Percentiles rank a stretch among this genome's conserved stretches.
phyloP scores from a whole-genome alignment of 352 stramenopile genomes.

The Thraustotheca clavata region DNA sequence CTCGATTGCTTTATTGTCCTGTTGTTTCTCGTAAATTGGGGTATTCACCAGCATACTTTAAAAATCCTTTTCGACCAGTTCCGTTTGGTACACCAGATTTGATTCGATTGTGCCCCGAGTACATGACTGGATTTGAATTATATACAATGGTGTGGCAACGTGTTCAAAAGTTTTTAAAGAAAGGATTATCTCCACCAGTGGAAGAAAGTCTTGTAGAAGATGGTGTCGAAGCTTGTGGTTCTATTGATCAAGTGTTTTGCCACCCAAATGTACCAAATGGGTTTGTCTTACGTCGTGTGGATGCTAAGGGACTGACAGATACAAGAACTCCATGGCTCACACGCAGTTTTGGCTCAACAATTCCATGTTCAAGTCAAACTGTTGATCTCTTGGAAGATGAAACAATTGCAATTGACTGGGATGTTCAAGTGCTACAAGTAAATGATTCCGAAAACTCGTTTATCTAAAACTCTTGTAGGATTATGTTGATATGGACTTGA shows the following conservation, averaged over 20 bases:
- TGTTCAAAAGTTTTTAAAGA: conserved; percentile 64
- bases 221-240: conserved; percentile 20
- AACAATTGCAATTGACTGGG: conserved; percentile 82
- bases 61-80: conserved; percentile 79
- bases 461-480: conserved; percentile 27
- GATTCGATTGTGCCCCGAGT: conserved; percentile 75
- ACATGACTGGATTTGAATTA: conserved; percentile 66
- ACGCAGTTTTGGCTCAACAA: conserved; percentile 69
- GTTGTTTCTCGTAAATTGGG: conserved; percentile 78
- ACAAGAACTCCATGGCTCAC: conserved; percentile 68
- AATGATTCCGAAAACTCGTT: neutral
- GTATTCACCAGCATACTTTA: conserved; percentile 84
- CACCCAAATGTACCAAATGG: conserved; percentile 22
- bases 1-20: conserved; percentile 67
- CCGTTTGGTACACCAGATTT: conserved; percentile 82
- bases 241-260: conserved; percentile 76
- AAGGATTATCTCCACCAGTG: neutral
- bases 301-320: conserved; percentile 77
- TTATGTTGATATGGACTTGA: conserved; percentile 69
- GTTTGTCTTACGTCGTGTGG: conserved; percentile 71
- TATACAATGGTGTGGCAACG: conserved; percentile 78
- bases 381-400: conserved; percentile 80
- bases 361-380: conserved; percentile 63
- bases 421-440: conserved; percentile 67
- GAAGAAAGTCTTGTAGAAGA: conserved; percentile 34